A percentile compares a stretch with the other conserved stretches of the same genome.
Conservation (phyloP, 352 stramenopile genomes). For the Phytophthora ohioensis region DNA sequence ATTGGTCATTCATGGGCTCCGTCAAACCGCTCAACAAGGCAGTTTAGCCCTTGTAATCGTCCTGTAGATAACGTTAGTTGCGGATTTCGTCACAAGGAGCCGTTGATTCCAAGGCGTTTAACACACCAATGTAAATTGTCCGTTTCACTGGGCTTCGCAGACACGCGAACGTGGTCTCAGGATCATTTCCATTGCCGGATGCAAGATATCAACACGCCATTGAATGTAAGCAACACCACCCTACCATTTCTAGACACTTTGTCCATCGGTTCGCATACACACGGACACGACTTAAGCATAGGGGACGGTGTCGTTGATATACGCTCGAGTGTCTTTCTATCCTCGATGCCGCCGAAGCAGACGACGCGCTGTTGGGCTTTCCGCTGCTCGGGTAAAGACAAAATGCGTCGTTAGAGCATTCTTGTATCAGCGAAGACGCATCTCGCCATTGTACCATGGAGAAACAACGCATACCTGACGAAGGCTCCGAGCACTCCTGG, state of each 20-base stretch:
- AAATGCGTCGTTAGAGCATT: slow-evolving; percentile 18
- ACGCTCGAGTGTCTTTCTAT: slow-evolving; percentile 30
- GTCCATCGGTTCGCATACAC: background rate
- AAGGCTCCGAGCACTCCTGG: slow-evolving; percentile 49
- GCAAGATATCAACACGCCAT: background rate
- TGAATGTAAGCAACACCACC: slow-evolving; percentile 9
- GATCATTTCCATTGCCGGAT: background rate
- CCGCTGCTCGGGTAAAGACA: slow-evolving; percentile 21
- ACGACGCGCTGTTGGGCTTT: slow-evolving; percentile 47
- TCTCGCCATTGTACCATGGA: background rate
- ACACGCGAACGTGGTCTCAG: background rate
- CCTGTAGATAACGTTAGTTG: background rate
- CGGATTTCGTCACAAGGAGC: slow-evolving; percentile 1
- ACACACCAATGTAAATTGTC: slow-evolving; percentile 13
- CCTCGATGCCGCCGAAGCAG: slow-evolving; percentile 66
- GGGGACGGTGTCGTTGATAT: slow-evolving; percentile 3
- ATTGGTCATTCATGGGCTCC: background rate
- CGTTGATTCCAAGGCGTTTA: slow-evolving; percentile 18
- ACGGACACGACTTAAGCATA: slow-evolving; percentile 8
- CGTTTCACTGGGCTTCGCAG: slow-evolving; percentile 13
- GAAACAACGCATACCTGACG: slow-evolving; percentile 38
- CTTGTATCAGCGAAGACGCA: background rate
- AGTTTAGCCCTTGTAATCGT: slow-evolving; percentile 1
- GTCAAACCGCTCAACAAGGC: background rate
- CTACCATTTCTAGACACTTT: slow-evolving; percentile 4